Base-by-base conservation (phyloP, 805 yeast genomes). In the Wickerhamomyces bovis region DNA sequence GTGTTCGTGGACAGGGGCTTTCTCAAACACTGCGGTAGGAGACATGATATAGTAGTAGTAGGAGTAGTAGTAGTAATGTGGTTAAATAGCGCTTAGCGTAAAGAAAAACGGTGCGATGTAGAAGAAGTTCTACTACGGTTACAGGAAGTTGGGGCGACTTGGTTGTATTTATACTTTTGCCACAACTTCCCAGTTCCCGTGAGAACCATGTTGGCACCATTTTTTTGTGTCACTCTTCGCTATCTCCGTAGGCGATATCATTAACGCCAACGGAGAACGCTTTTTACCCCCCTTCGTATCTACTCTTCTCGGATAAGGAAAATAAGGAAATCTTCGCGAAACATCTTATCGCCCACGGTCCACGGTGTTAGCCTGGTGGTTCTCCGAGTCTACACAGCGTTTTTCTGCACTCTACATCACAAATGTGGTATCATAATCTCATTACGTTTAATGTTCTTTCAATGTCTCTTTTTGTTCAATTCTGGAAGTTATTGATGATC, bases 11-110 rank as follows among this genome's bases (percentile, higher is more conserved):
- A 33, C 23, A 22, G 49, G 36, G 42, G 41, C 36, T 48, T 39
- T 42, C 23, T 41, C 25, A 42, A 38, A 44, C 33, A 58, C 51
- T 28, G 65, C 64, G 23, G 61, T 54, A 45, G 65, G 65, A 16
- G 62, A 51, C 66, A 62, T 62, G 11, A 25, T 52, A n/a, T 28
- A 28, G 31, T 28, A 28, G n/a, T 28, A 28, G 7, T 28, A n/a
- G n/a, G n/a, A n/a, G 11, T 28, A 51, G 31, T 28, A 28, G 31
- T 28, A 28, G n/a, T 28, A 28, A 13, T 28, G 31, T 13, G 31
- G 38, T 10, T 11, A 18, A 23, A 35, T 44, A 26, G 21, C 20
- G 25, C 22, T n/a, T 15, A 23, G 39, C n/a, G 12, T 28, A 28
- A 28, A 28, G 6, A 3, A n/a, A 7, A 28, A 7, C 31, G n/a